A percentile compares a stretch with the other conserved stretches of the same genome.
These are phyloP conservation scores for Nakaseomyces nivariensis DNA, from an alignment of 1,139 yeast genomes.

Conservation along the genomic window DNA sequence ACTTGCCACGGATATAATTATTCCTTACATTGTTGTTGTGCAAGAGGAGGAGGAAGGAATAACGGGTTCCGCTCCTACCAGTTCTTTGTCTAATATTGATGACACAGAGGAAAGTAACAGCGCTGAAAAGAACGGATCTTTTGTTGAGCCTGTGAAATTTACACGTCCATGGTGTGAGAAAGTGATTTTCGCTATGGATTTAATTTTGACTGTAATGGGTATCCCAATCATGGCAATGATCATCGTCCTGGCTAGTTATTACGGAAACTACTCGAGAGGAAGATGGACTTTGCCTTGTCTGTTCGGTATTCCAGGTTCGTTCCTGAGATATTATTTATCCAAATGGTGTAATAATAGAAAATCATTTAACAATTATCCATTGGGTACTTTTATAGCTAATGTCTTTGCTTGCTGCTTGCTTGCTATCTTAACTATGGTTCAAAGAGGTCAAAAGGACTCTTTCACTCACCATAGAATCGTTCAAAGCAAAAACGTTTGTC, in stretches of 20 bases:
- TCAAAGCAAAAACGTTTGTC: conserved; percentile 34
- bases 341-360: conserved; percentile 36
- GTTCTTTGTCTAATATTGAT: not conserved
- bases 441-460: conserved; percentile 34
- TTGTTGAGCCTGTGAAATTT: conserved; percentile 2
- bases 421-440: conserved; percentile 45
- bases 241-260: conserved; percentile 23
- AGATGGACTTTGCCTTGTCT: conserved; percentile 26
- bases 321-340: conserved; percentile 46
- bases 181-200: conserved; percentile 7
- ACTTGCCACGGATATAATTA: conserved; percentile 22
- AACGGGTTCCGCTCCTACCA: not conserved
- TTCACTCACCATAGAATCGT: conserved; percentile 27
- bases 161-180: conserved; percentile 5
- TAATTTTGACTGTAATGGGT: conserved; percentile 8
- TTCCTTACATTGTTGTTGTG: conserved; percentile 1
- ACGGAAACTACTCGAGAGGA: conserved; percentile 21
- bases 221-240: conserved; percentile 21
- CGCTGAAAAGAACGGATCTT: conserved; percentile 1
- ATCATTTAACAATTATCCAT: conserved; percentile 38
- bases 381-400: conserved; percentile 73
- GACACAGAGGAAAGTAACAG: not conserved
- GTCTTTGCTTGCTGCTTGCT: conserved; percentile 46
- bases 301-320: conserved; percentile 26
- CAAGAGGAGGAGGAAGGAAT: not conserved